phyloP scores from a whole-genome alignment of 2,329 filamentous ascomycete genomes.

The Arthroderma uncinatum region DNA sequence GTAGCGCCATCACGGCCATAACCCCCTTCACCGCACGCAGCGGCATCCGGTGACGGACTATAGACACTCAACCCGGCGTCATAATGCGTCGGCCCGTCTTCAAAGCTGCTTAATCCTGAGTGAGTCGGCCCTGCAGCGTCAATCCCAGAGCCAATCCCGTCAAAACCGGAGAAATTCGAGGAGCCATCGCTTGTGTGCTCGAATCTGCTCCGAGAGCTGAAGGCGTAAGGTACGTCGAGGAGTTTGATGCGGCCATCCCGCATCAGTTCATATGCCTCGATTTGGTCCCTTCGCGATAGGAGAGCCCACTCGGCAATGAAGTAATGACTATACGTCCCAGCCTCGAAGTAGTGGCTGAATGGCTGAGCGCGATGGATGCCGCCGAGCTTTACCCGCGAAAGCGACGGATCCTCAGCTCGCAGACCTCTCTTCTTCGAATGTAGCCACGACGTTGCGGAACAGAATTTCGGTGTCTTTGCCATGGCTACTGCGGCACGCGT shows the following conservation, averaged over 20 bases:
- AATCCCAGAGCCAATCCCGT: too few species aligned
- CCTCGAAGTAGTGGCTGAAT: slow-evolving; percentile 31
- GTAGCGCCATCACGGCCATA: too few species aligned
- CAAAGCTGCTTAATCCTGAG: too few species aligned
- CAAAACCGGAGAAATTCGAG: too few species aligned
- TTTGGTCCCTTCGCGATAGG: slow-evolving; percentile 10
- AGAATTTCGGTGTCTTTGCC: slow-evolving; percentile 22
- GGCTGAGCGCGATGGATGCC: slow-evolving; percentile 35
- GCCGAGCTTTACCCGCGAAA: slow-evolving; percentile 30
- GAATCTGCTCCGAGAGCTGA: too few species aligned
- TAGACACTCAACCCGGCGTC: too few species aligned
- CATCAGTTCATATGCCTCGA: slow-evolving; percentile 14
- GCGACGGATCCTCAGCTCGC: slow-evolving; percentile 9
- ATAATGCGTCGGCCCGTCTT: too few species aligned
- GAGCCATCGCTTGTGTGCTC: too few species aligned
- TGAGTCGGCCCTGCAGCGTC: too few species aligned
- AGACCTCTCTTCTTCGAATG: slow-evolving; percentile 14
- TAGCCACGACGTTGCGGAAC: slow-evolving; percentile 27
- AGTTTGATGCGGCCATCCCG: neutral
- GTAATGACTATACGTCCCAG: slow-evolving; percentile 17
- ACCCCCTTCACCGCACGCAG: too few species aligned
- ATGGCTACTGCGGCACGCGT: slow-evolving; percentile 28
- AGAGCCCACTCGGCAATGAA: slow-evolving; percentile 18
- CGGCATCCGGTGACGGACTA: too few species aligned
- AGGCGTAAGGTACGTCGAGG: neutral